phyloP scores from a whole-genome alignment of 306 rosid genomes.

The Castanea mollissima region DNA sequence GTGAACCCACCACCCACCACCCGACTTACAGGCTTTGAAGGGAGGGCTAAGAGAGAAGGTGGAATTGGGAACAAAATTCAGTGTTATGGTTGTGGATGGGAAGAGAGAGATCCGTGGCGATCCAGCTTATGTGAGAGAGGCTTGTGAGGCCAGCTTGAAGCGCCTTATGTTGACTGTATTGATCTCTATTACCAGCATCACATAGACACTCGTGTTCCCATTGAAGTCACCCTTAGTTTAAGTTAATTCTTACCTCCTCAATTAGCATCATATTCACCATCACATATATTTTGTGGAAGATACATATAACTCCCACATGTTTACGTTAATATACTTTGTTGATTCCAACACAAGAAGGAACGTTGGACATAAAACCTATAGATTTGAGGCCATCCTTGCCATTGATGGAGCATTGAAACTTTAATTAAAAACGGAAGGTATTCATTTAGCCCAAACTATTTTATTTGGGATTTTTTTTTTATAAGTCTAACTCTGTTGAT shows the following conservation, averaged over 20 bases:
- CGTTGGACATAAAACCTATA: too few relatives aligned
- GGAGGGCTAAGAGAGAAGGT: slow-evolving; percentile 45
- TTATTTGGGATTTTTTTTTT: too few relatives aligned
- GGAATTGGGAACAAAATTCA: slow-evolving; percentile 67
- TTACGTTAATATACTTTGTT: too few relatives aligned
- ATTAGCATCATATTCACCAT: too few relatives aligned
- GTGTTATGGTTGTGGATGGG: background rate
- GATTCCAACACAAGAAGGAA: too few relatives aligned
- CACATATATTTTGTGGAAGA: too few relatives aligned
- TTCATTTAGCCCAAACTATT: too few relatives aligned
- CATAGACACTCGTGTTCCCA: slow-evolving; percentile 56
- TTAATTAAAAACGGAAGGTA: too few relatives aligned
- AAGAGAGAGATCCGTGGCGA: slow-evolving; percentile 46
- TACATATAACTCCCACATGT: too few relatives aligned
- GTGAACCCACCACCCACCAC: background rate
- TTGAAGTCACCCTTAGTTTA: slow-evolving; percentile 65
- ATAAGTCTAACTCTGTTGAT: too few relatives aligned
- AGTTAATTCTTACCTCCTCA: background rate
- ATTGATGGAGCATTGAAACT: too few relatives aligned
- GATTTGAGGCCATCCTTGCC: too few relatives aligned
- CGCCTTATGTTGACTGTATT: slow-evolving; percentile 47
- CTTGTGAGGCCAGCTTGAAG: slow-evolving; percentile 67
- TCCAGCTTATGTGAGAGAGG: slow-evolving; percentile 62
- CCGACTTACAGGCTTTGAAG: slow-evolving; percentile 28
- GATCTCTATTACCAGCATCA: slow-evolving; percentile 83